These are phyloP conservation scores for Blastomyces gilchristii DNA, from an alignment of 2,329 filamentous ascomycete genomes.

Conservation along the genomic window DNA sequence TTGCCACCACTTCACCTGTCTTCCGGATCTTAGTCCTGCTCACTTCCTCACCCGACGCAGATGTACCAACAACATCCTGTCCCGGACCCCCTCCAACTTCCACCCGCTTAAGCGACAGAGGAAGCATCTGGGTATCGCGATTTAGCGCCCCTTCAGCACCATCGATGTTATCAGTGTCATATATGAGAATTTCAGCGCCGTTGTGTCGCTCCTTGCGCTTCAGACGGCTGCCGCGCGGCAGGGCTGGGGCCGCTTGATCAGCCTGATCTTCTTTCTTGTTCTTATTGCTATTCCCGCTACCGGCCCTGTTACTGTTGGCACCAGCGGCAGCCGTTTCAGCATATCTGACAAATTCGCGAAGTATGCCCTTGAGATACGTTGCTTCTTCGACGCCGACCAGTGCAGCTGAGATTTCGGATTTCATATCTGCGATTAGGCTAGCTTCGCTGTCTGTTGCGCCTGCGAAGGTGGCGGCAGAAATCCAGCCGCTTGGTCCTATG, in stretches of 20 bases:
- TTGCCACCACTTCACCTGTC: conserved; percentile 59
- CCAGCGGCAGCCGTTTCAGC: conserved; percentile 18
- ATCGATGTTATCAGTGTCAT: conserved; percentile 7
- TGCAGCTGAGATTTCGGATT: conserved; percentile 39
- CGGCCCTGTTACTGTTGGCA: background rate
- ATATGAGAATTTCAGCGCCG: conserved; percentile 29
- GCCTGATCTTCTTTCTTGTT: conserved; percentile 7
- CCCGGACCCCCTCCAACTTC: conserved; percentile 17
- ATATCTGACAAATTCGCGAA: conserved; percentile 38
- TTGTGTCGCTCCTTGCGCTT: conserved; percentile 29
- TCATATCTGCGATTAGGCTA: conserved; percentile 39
- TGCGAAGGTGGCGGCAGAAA: conserved; percentile 29
- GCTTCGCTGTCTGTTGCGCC: conserved; percentile 30
- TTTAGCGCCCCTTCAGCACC: conserved; percentile 6
- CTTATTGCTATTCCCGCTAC: background rate
- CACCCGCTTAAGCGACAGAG: conserved; percentile 7
- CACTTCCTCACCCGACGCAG: conserved; percentile 38
- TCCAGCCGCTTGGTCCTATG: conserved; percentile 40
- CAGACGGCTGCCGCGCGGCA: conserved; percentile 18
- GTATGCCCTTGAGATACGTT: conserved; percentile 37
- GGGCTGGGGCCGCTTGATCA: conserved; percentile 11
- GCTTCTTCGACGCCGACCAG: conserved; percentile 40
- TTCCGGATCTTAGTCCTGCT: conserved; percentile 43
- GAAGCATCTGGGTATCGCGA: conserved; percentile 21
- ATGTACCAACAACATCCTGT: conserved; percentile 44